These are phyloP conservation scores for Sequoia sempervirens DNA, from an alignment of 75 land plant species.

Conservation along the genomic window DNA sequence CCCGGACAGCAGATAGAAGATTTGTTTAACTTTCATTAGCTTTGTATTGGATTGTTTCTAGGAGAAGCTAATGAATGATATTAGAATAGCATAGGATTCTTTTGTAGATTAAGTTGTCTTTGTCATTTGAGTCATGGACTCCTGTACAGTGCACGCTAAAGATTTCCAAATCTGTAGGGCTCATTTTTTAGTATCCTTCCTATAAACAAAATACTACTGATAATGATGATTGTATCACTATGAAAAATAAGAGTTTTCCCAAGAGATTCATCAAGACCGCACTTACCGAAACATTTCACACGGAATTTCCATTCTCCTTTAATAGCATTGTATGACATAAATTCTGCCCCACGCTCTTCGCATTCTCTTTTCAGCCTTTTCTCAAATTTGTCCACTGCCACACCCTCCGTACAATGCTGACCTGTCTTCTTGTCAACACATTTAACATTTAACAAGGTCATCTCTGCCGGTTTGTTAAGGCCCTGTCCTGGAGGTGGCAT, in stretches of 20 bases:
- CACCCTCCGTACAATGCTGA: no score
- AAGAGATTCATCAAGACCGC: background rate
- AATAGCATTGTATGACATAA: conserved; percentile 23
- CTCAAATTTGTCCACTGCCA: conserved; percentile 55
- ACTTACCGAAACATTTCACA: conserved; percentile 69
- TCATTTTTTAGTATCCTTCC: background rate
- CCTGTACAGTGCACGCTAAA: background rate
- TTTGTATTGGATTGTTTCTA: background rate
- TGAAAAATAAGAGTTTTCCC: background rate
- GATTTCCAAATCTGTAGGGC: background rate
- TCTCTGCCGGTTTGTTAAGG: conserved; percentile 89
- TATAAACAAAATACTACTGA: background rate
- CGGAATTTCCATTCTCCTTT: conserved; percentile 92
- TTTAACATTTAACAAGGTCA: conserved; percentile 13
- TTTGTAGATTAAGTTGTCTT: background rate
- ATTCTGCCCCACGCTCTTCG: conserved; percentile 65
- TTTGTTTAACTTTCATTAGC: background rate
- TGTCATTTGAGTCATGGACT: background rate
- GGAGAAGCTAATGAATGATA: background rate
- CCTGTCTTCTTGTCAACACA: no score
- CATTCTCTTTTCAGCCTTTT: conserved; percentile 76
- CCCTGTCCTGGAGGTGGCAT: conserved; percentile 93
- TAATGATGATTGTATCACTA: conserved; percentile 2
- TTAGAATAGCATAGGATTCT: background rate
- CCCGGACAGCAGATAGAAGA: background rate